phyloP scores from a whole-genome alignment of 2,329 filamentous ascomycete genomes.

The Hypoxylon sp. region DNA sequence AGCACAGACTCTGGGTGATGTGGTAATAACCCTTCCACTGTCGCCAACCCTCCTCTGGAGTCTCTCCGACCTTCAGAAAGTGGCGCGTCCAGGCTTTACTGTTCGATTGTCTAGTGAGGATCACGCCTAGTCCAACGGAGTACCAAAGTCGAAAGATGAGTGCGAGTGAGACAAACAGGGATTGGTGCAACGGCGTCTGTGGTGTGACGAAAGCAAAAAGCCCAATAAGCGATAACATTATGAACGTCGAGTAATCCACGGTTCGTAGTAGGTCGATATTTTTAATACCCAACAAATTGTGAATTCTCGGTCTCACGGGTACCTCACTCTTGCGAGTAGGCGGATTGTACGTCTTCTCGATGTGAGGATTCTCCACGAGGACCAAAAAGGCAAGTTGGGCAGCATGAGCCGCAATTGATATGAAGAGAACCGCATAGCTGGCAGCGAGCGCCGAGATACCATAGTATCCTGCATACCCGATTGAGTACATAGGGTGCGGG shows the following conservation, averaged over 20 bases:
- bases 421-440: constrained; percentile 97
- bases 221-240: constrained; percentile 82
- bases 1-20: constrained; percentile 90
- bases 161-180: constrained; percentile 84
- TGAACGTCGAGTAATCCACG: constrained; percentile 83
- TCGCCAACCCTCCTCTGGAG: constrained; percentile 89
- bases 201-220: constrained; percentile 81
- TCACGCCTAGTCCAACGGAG: constrained; percentile 84
- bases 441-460: constrained; percentile 98
- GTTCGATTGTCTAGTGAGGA: constrained; percentile 87
- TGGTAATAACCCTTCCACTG: constrained; percentile 99
- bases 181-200: constrained; percentile 78
- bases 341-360: constrained; percentile 96
- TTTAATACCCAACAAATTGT: constrained; percentile 83
- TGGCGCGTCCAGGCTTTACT: constrained; percentile 96
- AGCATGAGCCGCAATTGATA: constrained; percentile 93
- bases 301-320: constrained; percentile 67
- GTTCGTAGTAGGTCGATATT: constrained; percentile 92
- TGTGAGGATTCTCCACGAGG: constrained; percentile 95
- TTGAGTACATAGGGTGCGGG: constrained; percentile 98
- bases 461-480: constrained; percentile 97
- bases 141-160: constrained; percentile 91
- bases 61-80: constrained; percentile 97
- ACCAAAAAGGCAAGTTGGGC: constrained; percentile 94
- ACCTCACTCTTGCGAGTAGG: constrained; percentile 73